Evolutionary conservation across 805 yeast species (phyloP).

Genomic region (Starmerella apis): DNA sequence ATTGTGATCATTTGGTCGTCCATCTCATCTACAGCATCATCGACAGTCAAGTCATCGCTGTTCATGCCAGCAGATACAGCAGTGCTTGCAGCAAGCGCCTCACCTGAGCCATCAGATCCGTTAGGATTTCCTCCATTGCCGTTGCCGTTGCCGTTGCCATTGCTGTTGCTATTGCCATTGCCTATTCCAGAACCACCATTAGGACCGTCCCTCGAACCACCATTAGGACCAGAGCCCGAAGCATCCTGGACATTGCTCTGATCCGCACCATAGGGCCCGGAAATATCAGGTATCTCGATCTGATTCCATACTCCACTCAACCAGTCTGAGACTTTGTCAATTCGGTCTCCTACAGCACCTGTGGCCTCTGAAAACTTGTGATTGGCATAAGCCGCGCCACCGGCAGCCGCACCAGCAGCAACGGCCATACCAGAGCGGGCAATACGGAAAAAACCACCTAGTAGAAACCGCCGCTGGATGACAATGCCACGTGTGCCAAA

Average conservation of each 20-base stretch:
- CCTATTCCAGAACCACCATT: too few species aligned
- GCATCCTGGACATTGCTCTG: not conserved
- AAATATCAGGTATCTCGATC: conserved; percentile 14
- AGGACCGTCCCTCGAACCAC: conserved; percentile 6
- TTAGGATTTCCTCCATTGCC: not conserved
- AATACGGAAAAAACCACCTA: conserved; percentile 24
- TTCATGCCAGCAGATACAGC: conserved; percentile 37
- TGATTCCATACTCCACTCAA: conserved; percentile 30
- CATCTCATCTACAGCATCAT: conserved; percentile 44
- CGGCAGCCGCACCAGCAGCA: conserved; percentile 79
- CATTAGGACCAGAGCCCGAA: not conserved
- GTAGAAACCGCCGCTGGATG: conserved; percentile 23
- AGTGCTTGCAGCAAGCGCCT: conserved; percentile 33
- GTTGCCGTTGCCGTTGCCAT: too few species aligned
- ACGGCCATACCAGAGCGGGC: conserved; percentile 44
- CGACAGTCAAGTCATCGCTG: conserved; percentile 44
- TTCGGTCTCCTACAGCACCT: conserved; percentile 53
- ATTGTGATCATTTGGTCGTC: conserved; percentile 68
- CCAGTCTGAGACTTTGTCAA: conserved; percentile 50
- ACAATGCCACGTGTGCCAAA: conserved; percentile 18
- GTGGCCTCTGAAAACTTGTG: conserved; percentile 87
- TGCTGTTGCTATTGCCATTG: too few species aligned
- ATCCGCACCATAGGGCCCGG: not conserved
- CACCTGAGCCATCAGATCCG: conserved; percentile 26
- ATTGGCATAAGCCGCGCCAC: conserved; percentile 86